phyloP scores from a whole-genome alignment of 208 protist species.

The Tetramitus jugosus region DNA sequence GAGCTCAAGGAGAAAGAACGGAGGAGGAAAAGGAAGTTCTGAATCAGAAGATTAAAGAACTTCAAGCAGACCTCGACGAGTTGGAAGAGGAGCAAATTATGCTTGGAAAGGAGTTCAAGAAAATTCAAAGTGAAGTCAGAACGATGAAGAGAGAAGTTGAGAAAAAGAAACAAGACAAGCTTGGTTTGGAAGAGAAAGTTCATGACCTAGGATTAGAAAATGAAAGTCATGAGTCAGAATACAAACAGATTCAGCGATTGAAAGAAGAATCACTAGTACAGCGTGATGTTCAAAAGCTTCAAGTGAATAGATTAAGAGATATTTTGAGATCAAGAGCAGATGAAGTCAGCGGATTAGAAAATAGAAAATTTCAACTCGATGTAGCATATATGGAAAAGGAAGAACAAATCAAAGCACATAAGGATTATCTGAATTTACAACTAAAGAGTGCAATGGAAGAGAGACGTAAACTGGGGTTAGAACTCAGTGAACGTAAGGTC shows the following conservation, averaged over 20 bases:
- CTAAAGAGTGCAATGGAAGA: constrained; percentile 67
- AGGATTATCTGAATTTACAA: constrained; percentile 61
- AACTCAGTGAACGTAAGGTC: constrained; percentile 59
- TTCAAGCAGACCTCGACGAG: constrained; percentile 67
- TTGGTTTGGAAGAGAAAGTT: constrained; percentile 48
- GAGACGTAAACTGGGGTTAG: constrained; percentile 49
- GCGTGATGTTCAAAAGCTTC: constrained; percentile 67
- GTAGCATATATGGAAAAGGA: constrained; percentile 56
- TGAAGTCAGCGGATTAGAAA: constrained; percentile 59
- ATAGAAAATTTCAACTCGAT: constrained; percentile 59
- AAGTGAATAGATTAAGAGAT: constrained; percentile 60
- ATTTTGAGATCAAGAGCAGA: constrained; percentile 45
- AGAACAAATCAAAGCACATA: constrained; percentile 67
- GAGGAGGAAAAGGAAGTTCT: constrained; percentile 74
- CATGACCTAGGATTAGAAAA: constrained; percentile 67
- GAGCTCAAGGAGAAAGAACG: constrained; percentile 70
- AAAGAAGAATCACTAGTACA: constrained; percentile 66
- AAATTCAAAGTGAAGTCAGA: constrained; percentile 65
- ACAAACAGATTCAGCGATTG: constrained; percentile 44
- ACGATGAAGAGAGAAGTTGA: constrained; percentile 52
- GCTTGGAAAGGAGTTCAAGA: constrained; percentile 73
- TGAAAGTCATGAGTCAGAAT: constrained; percentile 47
- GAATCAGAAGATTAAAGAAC: constrained; percentile 65
- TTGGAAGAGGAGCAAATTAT: constrained; percentile 59
- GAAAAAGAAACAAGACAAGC: constrained; percentile 49